Evolutionary conservation across 164 flowering plant species (phyloP).

Genomic region (Annona squamosa): DNA sequence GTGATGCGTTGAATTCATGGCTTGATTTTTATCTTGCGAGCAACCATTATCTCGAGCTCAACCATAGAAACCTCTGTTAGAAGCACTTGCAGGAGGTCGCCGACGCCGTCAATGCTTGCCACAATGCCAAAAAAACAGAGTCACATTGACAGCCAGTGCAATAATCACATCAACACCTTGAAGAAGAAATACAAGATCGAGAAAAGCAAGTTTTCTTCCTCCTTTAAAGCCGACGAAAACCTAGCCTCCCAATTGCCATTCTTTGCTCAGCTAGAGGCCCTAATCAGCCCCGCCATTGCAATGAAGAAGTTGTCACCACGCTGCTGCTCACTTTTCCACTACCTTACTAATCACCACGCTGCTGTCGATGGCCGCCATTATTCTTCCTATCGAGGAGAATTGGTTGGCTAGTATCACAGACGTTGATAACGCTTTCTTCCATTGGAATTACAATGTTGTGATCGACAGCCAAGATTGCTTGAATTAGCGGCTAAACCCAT

Average conservation of each 20-base stretch:
- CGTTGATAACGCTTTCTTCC: slow-evolving; percentile 32
- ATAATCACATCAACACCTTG: slow-evolving; percentile 88
- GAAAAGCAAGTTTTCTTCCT: slow-evolving; percentile 42
- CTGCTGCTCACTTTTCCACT: slow-evolving; percentile 33
- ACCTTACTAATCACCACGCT: slow-evolving; percentile 13
- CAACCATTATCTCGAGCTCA: slow-evolving; percentile 56
- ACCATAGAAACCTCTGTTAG: slow-evolving; percentile 84
- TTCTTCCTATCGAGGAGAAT: slow-evolving; percentile 21
- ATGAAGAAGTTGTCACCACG: slow-evolving; percentile 26
- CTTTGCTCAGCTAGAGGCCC: slow-evolving; percentile 18
- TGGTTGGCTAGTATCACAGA: slow-evolving; percentile 9
- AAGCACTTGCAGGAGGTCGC: slow-evolving; percentile 91
- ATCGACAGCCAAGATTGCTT: no score
- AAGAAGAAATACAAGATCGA: slow-evolving; percentile 93
- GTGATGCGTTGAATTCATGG: no score
- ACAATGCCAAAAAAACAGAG: slow-evolving; percentile 52
- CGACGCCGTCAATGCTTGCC: slow-evolving; percentile 67
- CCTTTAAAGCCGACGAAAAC: slow-evolving; percentile 33
- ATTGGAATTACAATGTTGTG: slow-evolving; percentile 44
- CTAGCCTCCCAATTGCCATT: slow-evolving; percentile 23
- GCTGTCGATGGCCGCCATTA: slow-evolving; percentile 18
- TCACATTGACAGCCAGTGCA: slow-evolving; percentile 86
- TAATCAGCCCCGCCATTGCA: slow-evolving; percentile 16
- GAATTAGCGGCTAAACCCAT: no score
- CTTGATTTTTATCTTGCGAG: no score